phyloP scores from a whole-genome alignment of 2,329 filamentous ascomycete species.

The Geosmithia putterillii region DNA sequence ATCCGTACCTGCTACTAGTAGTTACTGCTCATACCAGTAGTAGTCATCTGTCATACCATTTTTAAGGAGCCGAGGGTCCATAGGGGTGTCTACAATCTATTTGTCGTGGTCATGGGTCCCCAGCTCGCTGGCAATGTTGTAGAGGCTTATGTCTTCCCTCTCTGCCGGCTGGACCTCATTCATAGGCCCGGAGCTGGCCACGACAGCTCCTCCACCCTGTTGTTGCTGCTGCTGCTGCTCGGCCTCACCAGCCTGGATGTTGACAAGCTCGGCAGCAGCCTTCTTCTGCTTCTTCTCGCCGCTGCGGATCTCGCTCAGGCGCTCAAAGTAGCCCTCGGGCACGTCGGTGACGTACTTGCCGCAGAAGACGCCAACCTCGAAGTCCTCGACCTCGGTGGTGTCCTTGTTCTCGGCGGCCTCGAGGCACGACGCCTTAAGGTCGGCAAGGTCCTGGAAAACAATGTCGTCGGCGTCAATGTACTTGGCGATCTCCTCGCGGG shows the following conservation, averaged over 20 bases:
- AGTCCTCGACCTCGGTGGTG: constrained; percentile 39
- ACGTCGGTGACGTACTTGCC: constrained; percentile 78
- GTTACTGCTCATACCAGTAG: too few species aligned
- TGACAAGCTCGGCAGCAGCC: not conserved
- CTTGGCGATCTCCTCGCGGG: constrained; percentile 24
- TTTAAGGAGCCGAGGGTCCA: not conserved
- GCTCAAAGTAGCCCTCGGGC: constrained; percentile 68
- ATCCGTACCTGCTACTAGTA: too few species aligned
- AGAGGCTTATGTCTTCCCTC: constrained; percentile 14
- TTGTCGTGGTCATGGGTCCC: not conserved
- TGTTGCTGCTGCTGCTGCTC: not conserved
- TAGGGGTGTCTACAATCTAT: not conserved
- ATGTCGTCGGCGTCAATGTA: constrained; percentile 39
- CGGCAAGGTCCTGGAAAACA: constrained; percentile 44
- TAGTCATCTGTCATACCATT: too few species aligned
- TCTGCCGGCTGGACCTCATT: constrained; percentile 25
- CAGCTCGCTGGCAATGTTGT: not conserved
- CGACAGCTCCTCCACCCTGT: not conserved
- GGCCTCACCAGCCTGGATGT: not conserved
- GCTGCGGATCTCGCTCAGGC: constrained; percentile 59
- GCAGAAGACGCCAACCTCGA: constrained; percentile 88
- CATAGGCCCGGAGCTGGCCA: constrained; percentile 34
- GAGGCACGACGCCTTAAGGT: constrained; percentile 68
- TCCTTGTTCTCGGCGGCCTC: constrained; percentile 49
- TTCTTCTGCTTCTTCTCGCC: constrained; percentile 31